Base-by-base conservation (phyloP, 805 yeast genomes). In the Jamesozyma jinghongensis region DNA sequence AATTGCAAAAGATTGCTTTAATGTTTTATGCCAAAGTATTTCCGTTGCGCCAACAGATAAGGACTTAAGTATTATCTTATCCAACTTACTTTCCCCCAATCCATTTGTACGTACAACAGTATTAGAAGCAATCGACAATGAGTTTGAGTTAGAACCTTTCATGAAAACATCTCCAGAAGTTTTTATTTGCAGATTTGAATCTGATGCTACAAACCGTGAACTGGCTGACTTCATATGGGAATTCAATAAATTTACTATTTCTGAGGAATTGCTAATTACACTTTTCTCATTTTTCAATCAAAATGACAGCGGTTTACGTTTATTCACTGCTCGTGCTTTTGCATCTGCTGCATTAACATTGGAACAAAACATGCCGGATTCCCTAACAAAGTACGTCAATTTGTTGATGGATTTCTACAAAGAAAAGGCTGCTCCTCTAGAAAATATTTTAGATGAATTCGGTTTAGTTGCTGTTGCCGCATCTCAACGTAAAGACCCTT, bases 211-310 rank as follows among this genome's bases (percentile, higher is more conserved):
- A 10, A 77, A 77, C 44, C 69, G 79, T 4, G 80, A 75, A 19
- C 52, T 81, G 14, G 96, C 97, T 0, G 62, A 63, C 16, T 80
- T 90, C 1, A 84, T 92, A 44, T 92, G 97, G 97, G 73, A 75
- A 27, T 95, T 87, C 49, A 85, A 78, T 56, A 66, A 66, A 2
- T 78, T 81, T 44, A 40, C 39, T 13, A 46, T 62, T 11, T 48
- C 40, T 18, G 50, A 50, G 16, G 48, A 54, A n/a, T 54, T 82
- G 32, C 65, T 70, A 3, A 51, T 52, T 0, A 62, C 64, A 3
- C 67, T 79, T 1, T 69, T 83, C 0, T 57, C 68, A 20, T 68
- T 86, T 37, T 61, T 77, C 26, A 77, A 70, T 19, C 70, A 71
- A 40, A 54, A 56, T 17, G 84, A 83, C 50, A 69, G 78, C 33